A percentile compares a stretch with the other conserved stretches of the same genome.
These are phyloP conservation scores for Mycena indigotica DNA, from an alignment of 768 basidiomycete genomes.

Conservation along the genomic window DNA sequence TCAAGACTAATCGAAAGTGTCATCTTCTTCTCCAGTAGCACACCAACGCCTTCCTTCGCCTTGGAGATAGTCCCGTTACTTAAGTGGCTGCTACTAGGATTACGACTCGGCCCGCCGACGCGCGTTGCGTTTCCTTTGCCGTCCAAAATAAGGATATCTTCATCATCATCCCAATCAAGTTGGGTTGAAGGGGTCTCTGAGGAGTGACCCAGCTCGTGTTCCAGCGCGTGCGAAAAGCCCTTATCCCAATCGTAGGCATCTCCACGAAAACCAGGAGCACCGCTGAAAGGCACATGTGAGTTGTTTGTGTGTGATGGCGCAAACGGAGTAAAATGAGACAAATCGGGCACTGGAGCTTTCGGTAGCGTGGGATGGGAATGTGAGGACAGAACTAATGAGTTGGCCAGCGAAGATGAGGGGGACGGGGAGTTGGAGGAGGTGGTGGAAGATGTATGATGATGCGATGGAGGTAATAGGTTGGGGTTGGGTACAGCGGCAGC, in stretches of 20 bases:
- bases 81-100: slow-evolving; percentile 16
- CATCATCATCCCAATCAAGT: slow-evolving; percentile 11
- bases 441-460: not conserved
- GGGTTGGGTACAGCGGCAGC: slow-evolving; percentile 15
- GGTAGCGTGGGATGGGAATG: slow-evolving; percentile 4
- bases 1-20: slow-evolving; percentile 49
- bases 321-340: slow-evolving; percentile 39
- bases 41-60: slow-evolving; percentile 36
- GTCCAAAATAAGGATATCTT: slow-evolving; percentile 1
- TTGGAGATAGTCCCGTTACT: slow-evolving; percentile 11
- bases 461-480: slow-evolving; percentile 8
- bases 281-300: slow-evolving; percentile 42
- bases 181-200: slow-evolving; percentile 14
- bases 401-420: slow-evolving; percentile 15
- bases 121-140: slow-evolving; percentile 23
- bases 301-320: slow-evolving; percentile 48
- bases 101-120: not conserved
- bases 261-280: slow-evolving; percentile 80
- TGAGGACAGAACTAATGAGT: slow-evolving; percentile 7
- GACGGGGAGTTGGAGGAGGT: slow-evolving; percentile 4
- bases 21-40: slow-evolving; percentile 52
- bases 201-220: slow-evolving; percentile 38
- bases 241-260: slow-evolving; percentile 70
- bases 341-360: slow-evolving; percentile 6
- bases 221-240: slow-evolving; percentile 54